A percentile compares a stretch with the other conserved stretches of the same genome.
These are phyloP conservation scores for Cutaneotrichosporon dermatis DNA, from an alignment of 1,284 basidiomycete genomes.

Conservation along the genomic window DNA sequence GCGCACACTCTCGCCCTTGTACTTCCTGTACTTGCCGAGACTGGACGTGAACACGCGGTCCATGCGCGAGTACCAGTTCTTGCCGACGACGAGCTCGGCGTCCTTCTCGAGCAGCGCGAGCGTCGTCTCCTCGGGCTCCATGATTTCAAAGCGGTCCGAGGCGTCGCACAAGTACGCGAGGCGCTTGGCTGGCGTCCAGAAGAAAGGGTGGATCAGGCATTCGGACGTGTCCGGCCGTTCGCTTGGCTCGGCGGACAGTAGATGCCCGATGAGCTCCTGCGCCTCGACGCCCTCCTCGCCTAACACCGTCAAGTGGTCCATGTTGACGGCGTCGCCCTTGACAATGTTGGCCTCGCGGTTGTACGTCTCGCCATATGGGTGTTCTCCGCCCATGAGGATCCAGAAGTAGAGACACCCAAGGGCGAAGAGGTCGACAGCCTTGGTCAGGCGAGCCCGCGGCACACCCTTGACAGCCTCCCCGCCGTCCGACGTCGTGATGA, in stretches of 20 bases:
- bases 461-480: conserved; percentile 18
- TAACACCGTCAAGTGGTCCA: conserved; percentile 68
- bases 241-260: conserved; percentile 70
- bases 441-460: conserved; percentile 61
- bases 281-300: conserved; percentile 90
- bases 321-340: conserved; percentile 62
- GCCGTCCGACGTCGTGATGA: conserved; percentile 6
- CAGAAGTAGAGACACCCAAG: conserved; percentile 91
- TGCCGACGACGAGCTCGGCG: conserved; percentile 65
- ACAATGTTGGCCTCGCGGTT: conserved; percentile 89
- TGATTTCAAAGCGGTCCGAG: conserved; percentile 95
- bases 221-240: conserved; percentile 80
- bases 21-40: conserved; percentile 93
- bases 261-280: conserved; percentile 65
- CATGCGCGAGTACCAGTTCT: conserved; percentile 80
- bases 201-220: conserved; percentile 88
- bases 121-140: conserved; percentile 80
- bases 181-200: conserved; percentile 84
- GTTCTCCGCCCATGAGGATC: conserved; percentile 75
- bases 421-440: conserved; percentile 90
- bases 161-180: conserved; percentile 93
- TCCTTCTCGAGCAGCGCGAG: conserved; percentile 71
- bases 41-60: conserved; percentile 90
- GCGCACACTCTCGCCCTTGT: conserved; percentile 83
- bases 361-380: conserved; percentile 86